Conservation (phyloP, 1,139 yeast species). For the Hanseniaspora sp. region DNA sequence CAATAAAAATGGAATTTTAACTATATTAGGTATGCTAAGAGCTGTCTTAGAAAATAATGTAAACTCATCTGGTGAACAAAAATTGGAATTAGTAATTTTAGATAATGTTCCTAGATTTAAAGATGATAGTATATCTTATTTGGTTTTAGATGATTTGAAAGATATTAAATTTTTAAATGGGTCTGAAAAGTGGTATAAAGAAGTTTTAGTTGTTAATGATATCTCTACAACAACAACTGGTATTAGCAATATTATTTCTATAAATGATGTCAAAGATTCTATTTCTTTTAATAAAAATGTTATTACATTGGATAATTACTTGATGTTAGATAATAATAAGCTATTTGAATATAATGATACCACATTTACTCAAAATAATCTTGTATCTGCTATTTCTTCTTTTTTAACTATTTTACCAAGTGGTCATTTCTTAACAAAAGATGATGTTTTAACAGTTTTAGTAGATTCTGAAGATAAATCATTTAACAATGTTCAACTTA, state of each 20-base stretch:
- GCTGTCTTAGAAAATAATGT: background rate
- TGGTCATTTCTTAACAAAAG: conserved; percentile 32
- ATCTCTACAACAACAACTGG: background rate
- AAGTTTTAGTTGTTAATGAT: conserved; percentile 24
- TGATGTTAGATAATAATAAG: conserved; percentile 32
- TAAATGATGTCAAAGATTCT: conserved; percentile 25
- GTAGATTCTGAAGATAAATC: conserved; percentile 17
- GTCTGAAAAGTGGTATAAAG: conserved; percentile 27
- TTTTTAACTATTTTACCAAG: conserved; percentile 49
- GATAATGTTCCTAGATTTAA: conserved; percentile 7
- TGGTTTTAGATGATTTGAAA: background rate
- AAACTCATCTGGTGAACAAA: background rate
- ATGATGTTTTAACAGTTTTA: conserved; percentile 39
- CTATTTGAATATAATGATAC: conserved; percentile 28
- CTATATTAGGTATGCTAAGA: conserved; percentile 4
- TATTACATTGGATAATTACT: conserved; percentile 23
- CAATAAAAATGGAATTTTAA: background rate
- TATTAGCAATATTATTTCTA: conserved; percentile 20
- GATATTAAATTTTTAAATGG: background rate
- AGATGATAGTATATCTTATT: background rate
- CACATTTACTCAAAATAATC: conserved; percentile 46
- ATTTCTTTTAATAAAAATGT: conserved; percentile 16
- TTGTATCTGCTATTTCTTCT: conserved; percentile 55
- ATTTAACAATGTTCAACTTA: conserved; percentile 24
- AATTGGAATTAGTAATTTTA: background rate